These are phyloP conservation scores for Ogataea naganishii DNA, from an alignment of 805 yeast species.

Conservation along the genomic window DNA sequence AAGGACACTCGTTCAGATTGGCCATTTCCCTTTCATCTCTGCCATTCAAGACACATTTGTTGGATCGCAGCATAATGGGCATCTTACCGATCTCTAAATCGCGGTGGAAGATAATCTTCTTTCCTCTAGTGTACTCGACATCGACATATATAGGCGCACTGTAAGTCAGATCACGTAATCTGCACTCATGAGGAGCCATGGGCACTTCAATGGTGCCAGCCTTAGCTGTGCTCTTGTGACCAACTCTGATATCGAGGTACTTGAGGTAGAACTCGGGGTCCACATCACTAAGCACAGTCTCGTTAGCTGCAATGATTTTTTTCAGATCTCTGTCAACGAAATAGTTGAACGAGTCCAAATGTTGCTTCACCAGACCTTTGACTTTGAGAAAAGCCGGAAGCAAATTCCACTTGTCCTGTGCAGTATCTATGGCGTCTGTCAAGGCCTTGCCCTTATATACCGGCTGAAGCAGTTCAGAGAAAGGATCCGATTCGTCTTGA, in stretches of 20 bases:
- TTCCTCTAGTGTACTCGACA: constrained; percentile 93
- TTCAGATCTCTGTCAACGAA: constrained; percentile 90
- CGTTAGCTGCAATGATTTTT: constrained; percentile 88
- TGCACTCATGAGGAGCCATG: constrained; percentile 88
- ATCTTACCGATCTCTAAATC: constrained; percentile 93
- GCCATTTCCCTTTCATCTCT: constrained; percentile 84
- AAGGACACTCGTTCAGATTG: constrained; percentile 80
- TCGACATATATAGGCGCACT: constrained; percentile 95
- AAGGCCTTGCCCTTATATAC: constrained; percentile 78
- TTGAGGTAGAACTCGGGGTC: constrained; percentile 95
- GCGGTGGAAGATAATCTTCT: constrained; percentile 81
- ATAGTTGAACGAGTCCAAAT: constrained; percentile 94
- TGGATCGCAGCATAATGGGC: constrained; percentile 97
- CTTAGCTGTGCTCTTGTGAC: constrained; percentile 54
- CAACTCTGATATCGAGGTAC: constrained; percentile 88
- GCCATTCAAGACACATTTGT: constrained; percentile 81
- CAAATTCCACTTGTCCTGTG: constrained; percentile 94
- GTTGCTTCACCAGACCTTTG: constrained; percentile 95
- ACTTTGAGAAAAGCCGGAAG: constrained; percentile 93
- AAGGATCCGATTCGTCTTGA: too few relatives aligned
- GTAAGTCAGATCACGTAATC: constrained; percentile 88
- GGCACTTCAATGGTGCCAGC: constrained; percentile 46
- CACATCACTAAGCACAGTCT: constrained; percentile 82
- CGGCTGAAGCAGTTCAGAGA: constrained; percentile 71
- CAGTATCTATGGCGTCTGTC: constrained; percentile 83